phyloP scores from a whole-genome alignment of 2,329 filamentous ascomycete genomes.

The Aspergillus brasiliensis region DNA sequence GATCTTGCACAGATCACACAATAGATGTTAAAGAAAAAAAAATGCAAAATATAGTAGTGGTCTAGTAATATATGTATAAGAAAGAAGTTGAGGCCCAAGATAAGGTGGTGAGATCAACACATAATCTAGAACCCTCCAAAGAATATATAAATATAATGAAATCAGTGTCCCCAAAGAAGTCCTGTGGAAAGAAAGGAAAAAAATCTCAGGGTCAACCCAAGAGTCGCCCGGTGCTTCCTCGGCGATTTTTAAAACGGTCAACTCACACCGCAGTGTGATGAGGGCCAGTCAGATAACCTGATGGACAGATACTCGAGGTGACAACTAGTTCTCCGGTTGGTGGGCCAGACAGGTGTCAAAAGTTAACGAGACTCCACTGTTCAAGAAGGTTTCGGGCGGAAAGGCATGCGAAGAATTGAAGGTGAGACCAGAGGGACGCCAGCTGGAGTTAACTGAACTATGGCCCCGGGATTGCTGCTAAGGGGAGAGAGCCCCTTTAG shows the following conservation, averaged over 20 bases:
- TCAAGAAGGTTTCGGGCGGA: conserved; percentile 18
- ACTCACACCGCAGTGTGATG: conserved; percentile 14
- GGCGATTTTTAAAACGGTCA: conserved; percentile 19
- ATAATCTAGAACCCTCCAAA: neutral
- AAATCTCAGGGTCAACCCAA: conserved; percentile 4
- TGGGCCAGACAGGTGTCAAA: conserved; percentile 29
- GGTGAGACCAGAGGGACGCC: neutral
- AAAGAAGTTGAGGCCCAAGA: neutral
- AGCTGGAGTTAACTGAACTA: neutral
- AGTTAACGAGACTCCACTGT: conserved; percentile 23
- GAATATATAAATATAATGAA: neutral
- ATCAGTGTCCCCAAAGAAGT: conserved; percentile 1
- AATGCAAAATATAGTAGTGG: neutral
- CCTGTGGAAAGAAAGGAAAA: conserved; percentile 2
- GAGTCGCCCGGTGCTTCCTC: conserved; percentile 9
- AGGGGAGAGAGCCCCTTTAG: neutral
- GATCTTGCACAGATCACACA: too few relatives aligned
- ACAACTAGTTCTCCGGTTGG: conserved; percentile 20
- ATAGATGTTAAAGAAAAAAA: too few relatives aligned
- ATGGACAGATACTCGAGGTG: conserved; percentile 13
- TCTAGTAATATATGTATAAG: too few relatives aligned
- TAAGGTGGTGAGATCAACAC: neutral
- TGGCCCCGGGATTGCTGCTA: neutral
- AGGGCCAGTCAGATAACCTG: conserved; percentile 21
- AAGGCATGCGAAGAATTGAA: conserved; percentile 10